Evolutionary conservation across 2,329 filamentous ascomycete species (phyloP).

Genomic region (Cordyceps cateniannulata): DNA sequence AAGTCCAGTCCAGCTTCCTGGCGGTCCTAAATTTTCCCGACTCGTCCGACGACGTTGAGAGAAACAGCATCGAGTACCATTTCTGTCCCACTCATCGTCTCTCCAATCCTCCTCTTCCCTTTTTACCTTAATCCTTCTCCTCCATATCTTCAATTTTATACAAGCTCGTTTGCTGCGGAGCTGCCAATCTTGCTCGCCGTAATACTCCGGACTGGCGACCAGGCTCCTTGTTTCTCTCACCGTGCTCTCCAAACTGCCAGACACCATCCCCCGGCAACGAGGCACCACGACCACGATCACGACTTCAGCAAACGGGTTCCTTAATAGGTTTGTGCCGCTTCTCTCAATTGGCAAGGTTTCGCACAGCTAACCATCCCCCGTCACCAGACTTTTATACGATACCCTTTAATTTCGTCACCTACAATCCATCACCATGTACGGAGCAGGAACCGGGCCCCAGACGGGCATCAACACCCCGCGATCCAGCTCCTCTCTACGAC

Average conservation of each 20-base stretch:
- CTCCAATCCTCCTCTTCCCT: conserved; percentile 7
- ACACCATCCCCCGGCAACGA: background rate
- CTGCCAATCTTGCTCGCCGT: conserved; percentile 7
- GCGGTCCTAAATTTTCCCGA: conserved; percentile 7
- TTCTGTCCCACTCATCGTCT: conserved; percentile 11
- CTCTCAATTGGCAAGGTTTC: background rate
- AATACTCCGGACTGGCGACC: conserved; percentile 3
- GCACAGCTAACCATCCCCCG: background rate
- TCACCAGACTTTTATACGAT: conserved; percentile 32
- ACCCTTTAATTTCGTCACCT: conserved; percentile 26
- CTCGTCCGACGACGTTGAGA: conserved; percentile 12
- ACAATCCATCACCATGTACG: conserved; percentile 63
- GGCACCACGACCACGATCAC: background rate
- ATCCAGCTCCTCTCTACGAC: conserved; percentile 86
- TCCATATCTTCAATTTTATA: conserved; percentile 10
- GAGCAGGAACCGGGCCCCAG: conserved; percentile 73
- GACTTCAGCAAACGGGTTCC: conserved; percentile 19
- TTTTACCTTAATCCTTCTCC: conserved; percentile 6
- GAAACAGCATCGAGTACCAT: background rate
- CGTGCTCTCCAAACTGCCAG: background rate
- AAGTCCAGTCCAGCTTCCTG: background rate
- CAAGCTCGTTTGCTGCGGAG: conserved; percentile 13
- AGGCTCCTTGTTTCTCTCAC: conserved; percentile 7
- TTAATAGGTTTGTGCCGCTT: conserved; percentile 25
- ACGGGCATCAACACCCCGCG: conserved; percentile 96